Conservation (phyloP, 2,329 filamentous ascomycete genomes). For the Paraconiothyrium sp. region DNA sequence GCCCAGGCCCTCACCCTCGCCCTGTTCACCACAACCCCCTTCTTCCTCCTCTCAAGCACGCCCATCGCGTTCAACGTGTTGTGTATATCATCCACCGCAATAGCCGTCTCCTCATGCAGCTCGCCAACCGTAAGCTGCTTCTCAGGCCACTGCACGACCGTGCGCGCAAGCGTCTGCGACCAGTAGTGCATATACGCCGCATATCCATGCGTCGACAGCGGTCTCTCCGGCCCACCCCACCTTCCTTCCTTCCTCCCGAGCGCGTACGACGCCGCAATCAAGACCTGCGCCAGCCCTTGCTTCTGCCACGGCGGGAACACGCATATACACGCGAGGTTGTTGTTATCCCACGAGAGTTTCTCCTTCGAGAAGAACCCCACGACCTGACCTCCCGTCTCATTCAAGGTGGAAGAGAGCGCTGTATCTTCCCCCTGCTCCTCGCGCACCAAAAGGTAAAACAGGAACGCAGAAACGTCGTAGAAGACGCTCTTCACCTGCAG, state of each 20-base stretch:
- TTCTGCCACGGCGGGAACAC: constrained; percentile 96
- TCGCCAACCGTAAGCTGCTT: constrained; percentile 71
- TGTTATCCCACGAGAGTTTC: constrained; percentile 98
- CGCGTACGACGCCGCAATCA: constrained; percentile 95
- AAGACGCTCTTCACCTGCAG: constrained; percentile 98
- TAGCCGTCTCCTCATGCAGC: constrained; percentile 82
- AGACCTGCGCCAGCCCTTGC: constrained; percentile 83
- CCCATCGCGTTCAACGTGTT: constrained; percentile 82
- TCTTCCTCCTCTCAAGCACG: constrained; percentile 65
- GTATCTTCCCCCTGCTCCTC: constrained; percentile 13
- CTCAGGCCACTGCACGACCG: constrained; percentile 56
- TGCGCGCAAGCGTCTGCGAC: constrained; percentile 84
- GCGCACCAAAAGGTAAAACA: constrained; percentile 88
- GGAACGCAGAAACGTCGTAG: constrained; percentile 93
- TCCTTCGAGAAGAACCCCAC: constrained; percentile 99
- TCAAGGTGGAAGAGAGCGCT: constrained; percentile 32
- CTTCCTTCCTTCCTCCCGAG: constrained; percentile 84
- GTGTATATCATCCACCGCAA: constrained; percentile 84
- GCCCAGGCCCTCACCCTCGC: constrained; percentile 73
- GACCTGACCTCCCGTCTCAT: constrained; percentile 60
- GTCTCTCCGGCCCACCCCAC: constrained; percentile 92
- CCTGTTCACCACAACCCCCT: constrained; percentile 65
- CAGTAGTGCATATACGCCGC: constrained; percentile 87
- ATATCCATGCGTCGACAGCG: constrained; percentile 84
- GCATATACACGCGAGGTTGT: constrained; percentile 95